Percentiles rank a stretch among this genome's conserved stretches.
These are phyloP conservation scores for Adansonia madagascariensis DNA, from an alignment of 441 rosid species.

Conservation along the genomic window DNA sequence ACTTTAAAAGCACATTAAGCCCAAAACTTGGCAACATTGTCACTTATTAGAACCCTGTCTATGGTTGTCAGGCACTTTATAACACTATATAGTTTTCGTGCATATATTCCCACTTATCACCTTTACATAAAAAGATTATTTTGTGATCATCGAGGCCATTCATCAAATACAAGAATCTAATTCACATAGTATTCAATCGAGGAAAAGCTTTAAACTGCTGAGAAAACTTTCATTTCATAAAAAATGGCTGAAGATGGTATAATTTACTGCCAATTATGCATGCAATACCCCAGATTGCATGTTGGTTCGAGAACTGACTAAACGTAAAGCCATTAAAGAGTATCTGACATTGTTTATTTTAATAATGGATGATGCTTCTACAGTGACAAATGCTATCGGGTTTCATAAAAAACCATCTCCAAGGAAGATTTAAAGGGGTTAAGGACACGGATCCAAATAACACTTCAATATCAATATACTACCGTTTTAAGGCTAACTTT, in stretches of 20 bases:
- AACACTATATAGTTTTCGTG: conserved; percentile 44
- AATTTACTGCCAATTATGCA: conserved; percentile 26
- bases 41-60: conserved; percentile 46
- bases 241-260: conserved; percentile 18
- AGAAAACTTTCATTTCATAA: neutral
- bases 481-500: neutral
- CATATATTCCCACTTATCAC: conserved; percentile 59
- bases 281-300: conserved; percentile 36
- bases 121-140: conserved; percentile 22
- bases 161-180: conserved; percentile 49
- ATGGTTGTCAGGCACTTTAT: conserved; percentile 48
- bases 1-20: conserved; percentile 43
- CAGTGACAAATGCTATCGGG: conserved; percentile 21
- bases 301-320: conserved; percentile 29
- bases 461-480: neutral
- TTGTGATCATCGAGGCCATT: conserved; percentile 21
- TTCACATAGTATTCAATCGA: conserved; percentile 25
- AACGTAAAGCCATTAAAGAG: conserved; percentile 32
- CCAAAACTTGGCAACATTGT: conserved; percentile 35
- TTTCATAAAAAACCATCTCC: conserved; percentile 28
- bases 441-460: conserved; percentile 17
- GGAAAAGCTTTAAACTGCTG: conserved; percentile 32
- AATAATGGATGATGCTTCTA: conserved; percentile 25
- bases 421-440: conserved; percentile 34
- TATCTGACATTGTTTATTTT: conserved; percentile 20